Evolutionary conservation across 495 filamentous ascomycete species (phyloP), one percentile per base, ranked within the genome.

Genomic region (Aspergillus affinis): DNA sequence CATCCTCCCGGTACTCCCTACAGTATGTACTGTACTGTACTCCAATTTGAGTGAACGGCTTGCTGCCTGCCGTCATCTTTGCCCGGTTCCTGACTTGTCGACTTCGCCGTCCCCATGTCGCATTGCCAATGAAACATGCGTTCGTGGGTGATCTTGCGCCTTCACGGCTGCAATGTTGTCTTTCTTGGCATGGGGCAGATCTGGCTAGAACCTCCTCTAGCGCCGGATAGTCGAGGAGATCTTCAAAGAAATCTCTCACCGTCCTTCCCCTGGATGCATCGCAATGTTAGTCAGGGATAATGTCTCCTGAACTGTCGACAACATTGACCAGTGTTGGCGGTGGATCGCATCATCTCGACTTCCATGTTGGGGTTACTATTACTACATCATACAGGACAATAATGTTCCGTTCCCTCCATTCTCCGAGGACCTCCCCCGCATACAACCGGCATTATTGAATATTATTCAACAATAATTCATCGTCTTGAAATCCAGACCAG

Each of bases 241-340:
- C 50, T 30, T 27, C 50, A 19, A 55, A 51, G 47, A 54, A 59
- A 53, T 56, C 50, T 48, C 63, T 61, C 63, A 65, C 56, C 59
- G 54, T 55, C 57, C 23, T 60, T 47, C 23, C 23, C 36, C 54
- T 51, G 46, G 30, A 50, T 30, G 23, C 48, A 20, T 55, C 58
- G 23, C 23, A 52, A 7, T 32, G 30, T 32, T 12, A 32, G 30
- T 41, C 36, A 41, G 36, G 36, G 36, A 41, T 41, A 41, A 41
- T 4, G 12, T 41, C 36, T 41, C 36, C 36, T 41, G 36, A 41
- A 15, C 13, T 41, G 36, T 13, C 36, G 30, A 12, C 1, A 3
- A 8, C 36, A 41, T 41, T 15, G 13, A 13, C 2, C 2, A 41
- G 15, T 41, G 36, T 4, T 4, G 10, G 13, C 13, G 36, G 36